phyloP scores from a whole-genome alignment of 1,139 yeast species.

The Arxiozyma slooffiae region DNA sequence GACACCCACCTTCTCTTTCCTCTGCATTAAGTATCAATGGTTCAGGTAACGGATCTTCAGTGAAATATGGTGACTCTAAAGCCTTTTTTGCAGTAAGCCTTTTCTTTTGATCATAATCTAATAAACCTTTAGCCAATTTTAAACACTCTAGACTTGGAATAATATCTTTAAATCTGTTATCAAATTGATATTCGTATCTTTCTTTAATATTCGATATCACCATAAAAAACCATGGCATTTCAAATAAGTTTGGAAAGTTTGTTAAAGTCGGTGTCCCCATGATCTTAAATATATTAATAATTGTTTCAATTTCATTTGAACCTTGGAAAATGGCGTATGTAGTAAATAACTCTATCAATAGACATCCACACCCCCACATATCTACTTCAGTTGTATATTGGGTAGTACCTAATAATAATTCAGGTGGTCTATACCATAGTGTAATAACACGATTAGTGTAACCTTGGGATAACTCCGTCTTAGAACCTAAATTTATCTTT shows the following conservation, averaged over 20 bases:
- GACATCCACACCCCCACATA: constrained; percentile 95
- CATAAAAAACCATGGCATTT: constrained; percentile 89
- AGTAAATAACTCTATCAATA: constrained; percentile 70
- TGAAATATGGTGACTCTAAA: constrained; percentile 57
- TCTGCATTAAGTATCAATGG: constrained; percentile 48
- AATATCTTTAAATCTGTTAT: constrained; percentile 35
- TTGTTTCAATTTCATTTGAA: constrained; percentile 75
- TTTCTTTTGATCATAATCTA: constrained; percentile 56
- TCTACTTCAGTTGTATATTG: constrained; percentile 86
- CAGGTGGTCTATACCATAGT: constrained; percentile 96
- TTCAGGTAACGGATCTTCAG: constrained; percentile 54
- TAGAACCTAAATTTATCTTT: constrained; percentile 39
- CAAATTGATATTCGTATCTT: constrained; percentile 40
- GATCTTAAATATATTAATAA: constrained; percentile 61
- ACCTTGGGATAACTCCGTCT: constrained; percentile 24
- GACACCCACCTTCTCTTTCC: constrained; percentile 74
- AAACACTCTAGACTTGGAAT: constrained; percentile 48
- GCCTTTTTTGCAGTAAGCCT: constrained; percentile 59
- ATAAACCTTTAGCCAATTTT: constrained; percentile 53
- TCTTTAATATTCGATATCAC: constrained; percentile 43
- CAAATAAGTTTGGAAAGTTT: constrained; percentile 70
- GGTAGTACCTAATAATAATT: constrained; percentile 78
- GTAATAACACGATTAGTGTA: constrained; percentile 94
- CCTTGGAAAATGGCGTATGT: constrained; percentile 78
- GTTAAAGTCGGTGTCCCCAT: constrained; percentile 78